Base-by-base conservation (phyloP, 768 basidiomycete species). In the Tephrocybe sp. region DNA sequence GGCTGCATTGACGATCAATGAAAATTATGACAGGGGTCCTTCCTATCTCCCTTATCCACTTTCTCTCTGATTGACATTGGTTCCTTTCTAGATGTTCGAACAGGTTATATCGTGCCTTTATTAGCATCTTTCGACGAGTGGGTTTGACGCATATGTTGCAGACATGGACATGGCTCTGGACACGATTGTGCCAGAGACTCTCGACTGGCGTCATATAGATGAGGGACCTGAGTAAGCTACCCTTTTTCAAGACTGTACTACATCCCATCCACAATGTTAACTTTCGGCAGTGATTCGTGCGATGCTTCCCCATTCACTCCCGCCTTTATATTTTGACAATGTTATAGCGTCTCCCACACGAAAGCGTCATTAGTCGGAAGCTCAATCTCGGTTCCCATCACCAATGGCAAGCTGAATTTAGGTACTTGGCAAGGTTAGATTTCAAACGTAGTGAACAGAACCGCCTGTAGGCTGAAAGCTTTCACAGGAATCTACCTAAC, bases 121-220 rank as follows among this genome's bases (percentile, higher is more conserved):
- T 39, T 12, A 4, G 39, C 30, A 42, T 33, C 42, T 40, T 16
- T 15, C 37, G 12, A 25, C 19, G 13, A 19, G 50, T 11, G 1
- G 10, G 12, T 18, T 29, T 19, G 29, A 9, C 42, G 36, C n/a
- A n/a, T 39, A 12, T 10, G 36, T 25, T 27, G n/a, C 52, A 89
- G 94, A 97, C 62, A 94, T 97, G 93, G 84, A 91, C 59, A 95
- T 94, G 91, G 90, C 91, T 3, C 70, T 97, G 16, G 94, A 97
- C 67, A 77, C 69, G 24, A 83, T 97, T 50, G 91, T 97, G 0
- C 94, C 94, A 0, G 93, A 97, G 63, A 75, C 63, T 12, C 70
- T 94, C 12, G 68, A 80, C 44, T 95, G 93, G 92, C 70, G 72
- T 31, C 94, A 97, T 65, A 90, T 84, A 0, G 91, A 93, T 62